These are phyloP conservation scores for Xylogone sp. DNA, from an alignment of 2,329 filamentous ascomycete genomes.

Conservation along the genomic window DNA sequence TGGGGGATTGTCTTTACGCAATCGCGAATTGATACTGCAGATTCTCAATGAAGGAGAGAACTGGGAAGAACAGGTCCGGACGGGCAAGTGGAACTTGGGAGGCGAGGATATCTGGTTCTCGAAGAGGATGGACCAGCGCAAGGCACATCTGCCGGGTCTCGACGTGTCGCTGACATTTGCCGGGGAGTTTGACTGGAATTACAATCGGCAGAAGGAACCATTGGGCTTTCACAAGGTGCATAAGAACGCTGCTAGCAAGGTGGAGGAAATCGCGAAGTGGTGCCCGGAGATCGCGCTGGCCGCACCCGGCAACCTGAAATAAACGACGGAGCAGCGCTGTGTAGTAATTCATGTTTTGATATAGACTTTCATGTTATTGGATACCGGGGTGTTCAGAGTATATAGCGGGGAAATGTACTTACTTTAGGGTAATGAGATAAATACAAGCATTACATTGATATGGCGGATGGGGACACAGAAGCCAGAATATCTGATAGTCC, in stretches of 20 bases:
- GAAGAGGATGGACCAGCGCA: slow-evolving; percentile 9
- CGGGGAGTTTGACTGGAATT: background rate
- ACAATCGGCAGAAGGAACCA: background rate
- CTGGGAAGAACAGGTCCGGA: slow-evolving; percentile 6
- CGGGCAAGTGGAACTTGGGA: background rate
- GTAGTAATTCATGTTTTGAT: too few species aligned
- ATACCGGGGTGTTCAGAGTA: too few species aligned
- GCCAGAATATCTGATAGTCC: too few species aligned
- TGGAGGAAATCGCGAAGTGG: slow-evolving; percentile 7
- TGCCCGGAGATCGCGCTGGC: slow-evolving; percentile 4
- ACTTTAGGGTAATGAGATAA: too few species aligned
- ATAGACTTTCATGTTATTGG: too few species aligned
- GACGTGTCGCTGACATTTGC: background rate
- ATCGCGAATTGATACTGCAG: background rate
- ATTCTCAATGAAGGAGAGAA: background rate
- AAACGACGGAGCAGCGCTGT: too few species aligned
- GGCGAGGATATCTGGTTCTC: slow-evolving; percentile 12
- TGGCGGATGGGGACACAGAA: too few species aligned
- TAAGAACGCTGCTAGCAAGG: slow-evolving; percentile 11
- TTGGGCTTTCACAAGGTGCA: background rate
- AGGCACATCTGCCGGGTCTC: slow-evolving; percentile 12
- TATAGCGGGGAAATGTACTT: too few species aligned
- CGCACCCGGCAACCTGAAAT: background rate
- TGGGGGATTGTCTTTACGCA: background rate
- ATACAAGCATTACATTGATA: too few species aligned